Base-by-base conservation (phyloP, 805 yeast genomes). In the Candida xiaguanensis region DNA sequence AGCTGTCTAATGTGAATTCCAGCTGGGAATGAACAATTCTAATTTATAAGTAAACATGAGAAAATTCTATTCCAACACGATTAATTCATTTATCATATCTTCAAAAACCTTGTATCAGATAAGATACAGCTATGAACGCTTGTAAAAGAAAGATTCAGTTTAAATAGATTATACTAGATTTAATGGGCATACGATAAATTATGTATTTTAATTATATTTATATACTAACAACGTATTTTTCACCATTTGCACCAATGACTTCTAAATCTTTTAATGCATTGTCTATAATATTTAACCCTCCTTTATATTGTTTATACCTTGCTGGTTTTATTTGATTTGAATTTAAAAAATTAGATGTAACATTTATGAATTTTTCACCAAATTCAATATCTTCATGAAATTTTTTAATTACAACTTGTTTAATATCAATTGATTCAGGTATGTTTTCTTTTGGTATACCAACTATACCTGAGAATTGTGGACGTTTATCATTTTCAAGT, bases 361-460 rank as follows among this genome's bases (percentile, higher is more conserved):
- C 46, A 4, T 52, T 31, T 7, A 70, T 69, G 20, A 70, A 49
- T 14, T 47, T 39, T 28, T 53, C 43, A 13, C 75, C 75, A 47
- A 56, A 66, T 4, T 47, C 47, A 11, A 67, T 35, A 40, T 71
- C 62, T 47, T 70, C 77, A 41, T 71, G 77, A 43, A 71, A 71
- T 36, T 51, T 52, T 43, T 71, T 71, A 19, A 71, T 63, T 7
- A 56, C 49, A 2, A 70, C 70, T 14, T 56, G 56, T 30, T 56
- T 59, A 1, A 61, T 41, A 1, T 50, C 52, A 6, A 67, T 53
- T 28, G 52, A 48, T 5, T 54, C 48, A 2, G 50, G 48, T 2
- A 50, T 34, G 17, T 47, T 28, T 24, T 31, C 31, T 37, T 54
- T 39, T 18, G 70, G 67, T 26, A 56, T 48, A 2, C 66, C 59